A percentile compares a stretch with the other conserved stretches of the same genome.
phyloP scores from a whole-genome alignment of 129 eudicot genomes.

The Flaveria sonorensis region DNA sequence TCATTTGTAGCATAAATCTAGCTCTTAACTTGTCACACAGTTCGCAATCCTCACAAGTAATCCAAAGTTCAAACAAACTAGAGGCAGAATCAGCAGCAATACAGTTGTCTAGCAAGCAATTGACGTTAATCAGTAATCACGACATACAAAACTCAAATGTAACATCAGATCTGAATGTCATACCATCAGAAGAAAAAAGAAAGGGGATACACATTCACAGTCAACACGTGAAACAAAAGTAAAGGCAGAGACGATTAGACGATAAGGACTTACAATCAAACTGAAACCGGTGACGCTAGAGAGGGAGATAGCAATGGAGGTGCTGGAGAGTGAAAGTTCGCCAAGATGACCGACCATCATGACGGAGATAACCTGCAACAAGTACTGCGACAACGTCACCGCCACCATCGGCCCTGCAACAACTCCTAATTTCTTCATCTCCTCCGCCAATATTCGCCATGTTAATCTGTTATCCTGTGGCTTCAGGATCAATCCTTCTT shows the following conservation, averaged over 20 bases:
- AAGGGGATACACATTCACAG: background rate
- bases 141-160: background rate
- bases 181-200: background rate
- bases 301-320: conserved; percentile 76
- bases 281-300: conserved; percentile 80
- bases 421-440: conserved; percentile 54
- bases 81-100: background rate
- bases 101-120: background rate
- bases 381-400: conserved; percentile 53
- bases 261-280: conserved; percentile 48
- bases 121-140: background rate
- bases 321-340: conserved; percentile 72
- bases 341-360: conserved; percentile 92
- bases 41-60: background rate
- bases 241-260: background rate
- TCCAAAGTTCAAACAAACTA: background rate
- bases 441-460: conserved; percentile 46
- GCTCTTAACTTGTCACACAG: background rate
- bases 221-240: conserved; percentile 10
- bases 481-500: conserved; percentile 43
- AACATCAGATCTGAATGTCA: background rate
- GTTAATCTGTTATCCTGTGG: conserved; percentile 12
- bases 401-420: conserved; percentile 90
- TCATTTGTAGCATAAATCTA: background rate
- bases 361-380: conserved; percentile 56